Conservation (phyloP, 768 basidiomycete species). For the Pleurotus eryngii region DNA sequence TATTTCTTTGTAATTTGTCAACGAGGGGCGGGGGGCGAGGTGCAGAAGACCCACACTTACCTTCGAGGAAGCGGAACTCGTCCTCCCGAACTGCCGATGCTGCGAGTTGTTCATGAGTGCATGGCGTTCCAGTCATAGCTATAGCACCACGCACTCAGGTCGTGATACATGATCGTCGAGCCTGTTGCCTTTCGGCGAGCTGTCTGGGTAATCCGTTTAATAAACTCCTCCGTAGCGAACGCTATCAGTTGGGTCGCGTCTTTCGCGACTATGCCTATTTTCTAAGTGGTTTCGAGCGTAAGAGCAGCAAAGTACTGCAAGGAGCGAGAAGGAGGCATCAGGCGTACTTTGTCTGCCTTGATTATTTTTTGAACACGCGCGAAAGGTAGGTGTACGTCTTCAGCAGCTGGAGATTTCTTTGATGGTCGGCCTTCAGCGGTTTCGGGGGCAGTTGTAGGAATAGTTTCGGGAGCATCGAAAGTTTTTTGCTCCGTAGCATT, state of each 20-base stretch:
- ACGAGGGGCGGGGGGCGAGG: background rate
- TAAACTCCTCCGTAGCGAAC: constrained; percentile 86
- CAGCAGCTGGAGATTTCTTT: background rate
- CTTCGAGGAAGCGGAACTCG: constrained; percentile 78
- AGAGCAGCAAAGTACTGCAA: background rate
- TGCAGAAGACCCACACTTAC: constrained; percentile 31
- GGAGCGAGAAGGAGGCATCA: background rate
- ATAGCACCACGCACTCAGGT: constrained; percentile 56
- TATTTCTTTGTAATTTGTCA: background rate
- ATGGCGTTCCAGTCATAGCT: background rate
- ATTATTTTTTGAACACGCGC: constrained; percentile 80
- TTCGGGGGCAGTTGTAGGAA: background rate
- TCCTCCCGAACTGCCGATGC: constrained; percentile 64
- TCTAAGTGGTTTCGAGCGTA: constrained; percentile 36
- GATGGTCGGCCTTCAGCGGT: background rate
- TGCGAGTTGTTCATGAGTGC: constrained; percentile 21
- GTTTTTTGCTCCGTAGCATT: too few species aligned
- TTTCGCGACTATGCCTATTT: constrained; percentile 69
- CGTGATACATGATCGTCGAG: constrained; percentile 72
- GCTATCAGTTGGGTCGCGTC: constrained; percentile 81
- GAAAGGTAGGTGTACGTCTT: constrained; percentile 63
- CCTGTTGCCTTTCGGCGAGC: constrained; percentile 71
- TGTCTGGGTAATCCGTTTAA: constrained; percentile 69
- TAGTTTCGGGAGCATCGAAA: background rate
- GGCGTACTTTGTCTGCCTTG: constrained; percentile 75